These are phyloP conservation scores for Acacia confusa DNA, from an alignment of 306 rosid genomes.

Conservation along the genomic window DNA sequence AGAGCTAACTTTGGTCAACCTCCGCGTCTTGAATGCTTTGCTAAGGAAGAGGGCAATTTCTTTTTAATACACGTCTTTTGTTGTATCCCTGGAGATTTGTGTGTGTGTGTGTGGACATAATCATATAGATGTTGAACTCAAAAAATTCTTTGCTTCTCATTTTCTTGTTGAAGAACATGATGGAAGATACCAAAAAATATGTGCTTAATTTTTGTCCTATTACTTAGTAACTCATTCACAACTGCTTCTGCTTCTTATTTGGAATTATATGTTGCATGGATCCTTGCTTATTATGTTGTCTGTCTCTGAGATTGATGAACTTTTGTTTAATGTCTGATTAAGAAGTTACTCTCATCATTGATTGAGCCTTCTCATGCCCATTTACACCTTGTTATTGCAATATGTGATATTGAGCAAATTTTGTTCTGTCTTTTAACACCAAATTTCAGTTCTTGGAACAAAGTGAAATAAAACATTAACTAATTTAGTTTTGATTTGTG, in stretches of 20 bases:
- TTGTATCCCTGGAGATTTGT: too few relatives aligned
- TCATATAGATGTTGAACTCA: background rate
- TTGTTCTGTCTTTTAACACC: background rate
- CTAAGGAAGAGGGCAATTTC: too few relatives aligned
- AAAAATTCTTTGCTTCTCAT: background rate
- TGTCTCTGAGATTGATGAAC: background rate
- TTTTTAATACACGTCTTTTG: too few relatives aligned
- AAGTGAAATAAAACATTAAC: background rate
- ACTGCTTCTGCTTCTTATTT: background rate
- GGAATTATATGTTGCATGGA: background rate
- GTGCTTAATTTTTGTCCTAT: background rate
- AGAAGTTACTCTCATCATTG: background rate
- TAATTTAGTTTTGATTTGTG: background rate
- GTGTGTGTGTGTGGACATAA: background rate
- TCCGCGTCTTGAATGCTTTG: too few relatives aligned
- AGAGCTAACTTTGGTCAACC: too few relatives aligned
- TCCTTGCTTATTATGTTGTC: constrained; percentile 7
- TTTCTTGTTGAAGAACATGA: background rate
- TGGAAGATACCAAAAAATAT: background rate
- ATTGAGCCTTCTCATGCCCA: background rate
- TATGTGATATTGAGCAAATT: background rate
- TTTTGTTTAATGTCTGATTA: background rate
- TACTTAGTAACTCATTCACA: background rate
- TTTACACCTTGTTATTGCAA: background rate
- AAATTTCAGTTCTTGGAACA: background rate